Evolutionary conservation across 164 flowering plant species (phyloP).

Genomic region (Vitis rupestris): DNA sequence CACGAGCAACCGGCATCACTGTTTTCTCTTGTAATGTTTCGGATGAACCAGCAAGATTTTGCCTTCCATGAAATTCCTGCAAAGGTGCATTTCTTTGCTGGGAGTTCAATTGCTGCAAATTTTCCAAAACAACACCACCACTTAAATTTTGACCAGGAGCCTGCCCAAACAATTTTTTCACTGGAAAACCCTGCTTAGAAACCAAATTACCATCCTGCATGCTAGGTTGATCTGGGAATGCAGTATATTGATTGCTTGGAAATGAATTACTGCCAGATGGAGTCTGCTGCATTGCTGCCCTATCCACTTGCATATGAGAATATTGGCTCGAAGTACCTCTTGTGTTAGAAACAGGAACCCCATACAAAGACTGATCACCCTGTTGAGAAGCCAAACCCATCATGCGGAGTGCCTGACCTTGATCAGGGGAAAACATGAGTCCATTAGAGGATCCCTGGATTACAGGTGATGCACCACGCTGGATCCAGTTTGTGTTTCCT

Average conservation of each 20-base stretch:
- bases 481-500: conserved; percentile 32
- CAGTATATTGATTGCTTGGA: conserved; percentile 24
- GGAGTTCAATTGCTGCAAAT: conserved; percentile 21
- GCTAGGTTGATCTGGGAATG: conserved; percentile 22
- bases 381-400: conserved; percentile 41
- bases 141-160: conserved; percentile 17
- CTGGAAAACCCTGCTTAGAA: conserved; percentile 24
- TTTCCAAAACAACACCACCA: conserved; percentile 22
- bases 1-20: conserved; percentile 11
- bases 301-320: conserved; percentile 26
- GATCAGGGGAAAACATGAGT: conserved; percentile 32
- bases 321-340: conserved; percentile 20
- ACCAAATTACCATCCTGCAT: conserved; percentile 16
- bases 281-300: conserved; percentile 24
- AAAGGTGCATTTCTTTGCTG: conserved; percentile 17
- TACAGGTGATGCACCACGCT: conserved; percentile 28
- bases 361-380: conserved; percentile 59
- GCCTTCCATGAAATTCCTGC: conserved; percentile 27
- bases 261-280: conserved; percentile 20
- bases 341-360: conserved; percentile 36
- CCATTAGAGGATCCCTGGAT: conserved; percentile 35
- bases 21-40: conserved; percentile 23
- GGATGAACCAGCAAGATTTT: conserved; percentile 15
- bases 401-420: conserved; percentile 30
- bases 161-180: conserved; percentile 15